Evolutionary conservation across 2,329 filamentous ascomycete species (phyloP), one percentile per base, ranked within the genome.

Genomic region (Fusarium sulawesiense): DNA sequence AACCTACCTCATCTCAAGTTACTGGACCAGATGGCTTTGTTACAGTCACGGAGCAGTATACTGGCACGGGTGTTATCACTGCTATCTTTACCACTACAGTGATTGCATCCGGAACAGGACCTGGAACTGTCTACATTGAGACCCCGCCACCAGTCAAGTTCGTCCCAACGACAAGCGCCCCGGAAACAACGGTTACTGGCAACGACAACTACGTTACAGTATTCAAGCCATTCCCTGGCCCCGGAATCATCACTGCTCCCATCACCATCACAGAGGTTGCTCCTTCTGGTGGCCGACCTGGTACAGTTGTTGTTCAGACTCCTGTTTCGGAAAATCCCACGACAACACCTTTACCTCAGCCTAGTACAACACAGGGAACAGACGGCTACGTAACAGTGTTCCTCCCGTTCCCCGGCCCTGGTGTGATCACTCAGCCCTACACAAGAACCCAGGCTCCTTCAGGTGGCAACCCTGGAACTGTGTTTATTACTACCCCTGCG

Each of bases 81-180:
- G 66, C 66, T 20, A 55, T 61, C 16, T 54, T 70, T 14, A 69
- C 66, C 7, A 70, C 45, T 5, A 70, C 66, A 7, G n/a, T 68
- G 4, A 29, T 29, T 7, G 64, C 23, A 18, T 65, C 66, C 16
- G 65, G 60, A 21, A 60, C 65, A 7, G 46, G 46, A 14, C 65
- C 65, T 10, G 67, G 67, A 32, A 70, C 67, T 10, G 56, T 69
- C 18, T 70, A 42, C 11, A 69, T 69, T 4, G 66, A 70, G 56
- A 63, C 64, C 21, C 64, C 64, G 6, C 63, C 64, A 12, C 47
- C 64, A 23, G 12, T 58, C 37, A 68, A 67, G 25, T 53, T 67
- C 16, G 47, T n/a, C n/a, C 50, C 46, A 16, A 63, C 64, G 21
- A 44, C 64, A 27, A 49, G 40, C n/a, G 27, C 29, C 14, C 14